Percentiles rank a stretch among this genome's conserved stretches.
These are phyloP conservation scores for Ophiognomonia clavigignenti-juglandacearum DNA, from an alignment of 2,329 filamentous ascomycete species.

Conservation along the genomic window DNA sequence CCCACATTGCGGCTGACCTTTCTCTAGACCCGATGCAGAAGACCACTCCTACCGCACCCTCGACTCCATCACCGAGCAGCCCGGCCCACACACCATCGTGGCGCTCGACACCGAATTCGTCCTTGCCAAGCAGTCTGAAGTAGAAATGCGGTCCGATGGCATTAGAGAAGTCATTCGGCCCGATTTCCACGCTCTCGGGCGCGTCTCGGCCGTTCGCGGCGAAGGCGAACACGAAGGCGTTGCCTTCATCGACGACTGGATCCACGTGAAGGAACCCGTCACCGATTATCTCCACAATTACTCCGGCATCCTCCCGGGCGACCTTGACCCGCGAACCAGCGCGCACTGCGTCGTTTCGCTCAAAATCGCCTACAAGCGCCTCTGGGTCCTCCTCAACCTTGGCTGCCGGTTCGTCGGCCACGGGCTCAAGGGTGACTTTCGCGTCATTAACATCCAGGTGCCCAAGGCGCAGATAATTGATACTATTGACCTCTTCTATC, in stretches of 20 bases:
- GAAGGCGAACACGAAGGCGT: constrained; percentile 70
- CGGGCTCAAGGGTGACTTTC: constrained; percentile 90
- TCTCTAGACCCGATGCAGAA: constrained; percentile 34
- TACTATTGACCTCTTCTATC: constrained; percentile 87
- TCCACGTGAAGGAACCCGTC: constrained; percentile 82
- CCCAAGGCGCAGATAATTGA: constrained; percentile 88
- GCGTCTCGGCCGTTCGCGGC: constrained; percentile 85
- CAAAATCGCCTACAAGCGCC: constrained; percentile 94
- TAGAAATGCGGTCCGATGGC: constrained; percentile 93
- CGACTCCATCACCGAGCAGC: constrained; percentile 55
- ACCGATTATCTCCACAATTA: constrained; percentile 94
- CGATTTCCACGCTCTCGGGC: constrained; percentile 84
- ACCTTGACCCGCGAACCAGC: constrained; percentile 74
- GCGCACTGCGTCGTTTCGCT: constrained; percentile 79
- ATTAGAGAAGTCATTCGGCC: constrained; percentile 88
- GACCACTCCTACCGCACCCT: constrained; percentile 58
- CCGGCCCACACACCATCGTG: constrained; percentile 67
- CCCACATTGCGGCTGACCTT: constrained; percentile 21
- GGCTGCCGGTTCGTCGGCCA: constrained; percentile 94
- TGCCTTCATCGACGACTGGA: constrained; percentile 97
- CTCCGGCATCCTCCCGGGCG: constrained; percentile 82
- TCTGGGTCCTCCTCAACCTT: constrained; percentile 93
- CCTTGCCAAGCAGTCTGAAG: constrained; percentile 84
- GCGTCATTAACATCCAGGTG: constrained; percentile 96
- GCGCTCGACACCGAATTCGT: constrained; percentile 97